Evolutionary conservation across 2,329 filamentous ascomycete species (phyloP).

Genomic region (Fusarium setosum): DNA sequence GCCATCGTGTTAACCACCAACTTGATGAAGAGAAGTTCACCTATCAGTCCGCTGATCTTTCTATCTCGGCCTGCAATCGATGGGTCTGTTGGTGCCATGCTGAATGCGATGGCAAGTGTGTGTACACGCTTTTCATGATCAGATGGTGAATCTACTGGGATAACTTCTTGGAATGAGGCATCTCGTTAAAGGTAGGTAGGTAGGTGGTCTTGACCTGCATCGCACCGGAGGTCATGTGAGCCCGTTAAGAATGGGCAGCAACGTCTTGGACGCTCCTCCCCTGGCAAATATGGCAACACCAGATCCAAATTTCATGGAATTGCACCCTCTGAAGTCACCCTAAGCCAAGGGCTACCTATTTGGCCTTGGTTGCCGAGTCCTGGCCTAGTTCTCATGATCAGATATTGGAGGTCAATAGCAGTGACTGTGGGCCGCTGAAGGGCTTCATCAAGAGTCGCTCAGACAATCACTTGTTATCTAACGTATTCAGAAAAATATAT

Average conservation of each 20-base stretch:
- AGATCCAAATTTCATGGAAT: not conserved
- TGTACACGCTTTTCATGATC: not conserved
- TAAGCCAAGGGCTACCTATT: too few species aligned
- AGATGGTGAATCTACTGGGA: not conserved
- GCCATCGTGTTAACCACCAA: not conserved
- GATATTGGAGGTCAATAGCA: too few species aligned
- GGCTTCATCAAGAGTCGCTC: not conserved
- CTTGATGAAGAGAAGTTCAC: conserved; percentile 5
- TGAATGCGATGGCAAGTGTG: not conserved
- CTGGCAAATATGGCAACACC: not conserved
- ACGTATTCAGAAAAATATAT: conserved; percentile 31
- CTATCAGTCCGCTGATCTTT: conserved; percentile 39
- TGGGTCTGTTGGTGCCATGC: conserved; percentile 37
- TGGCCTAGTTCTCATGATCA: too few species aligned
- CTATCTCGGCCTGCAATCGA: conserved; percentile 30
- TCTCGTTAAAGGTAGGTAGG: not conserved
- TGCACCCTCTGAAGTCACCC: not conserved
- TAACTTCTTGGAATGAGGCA: not conserved
- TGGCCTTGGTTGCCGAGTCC: too few species aligned
- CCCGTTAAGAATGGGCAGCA: conserved; percentile 4
- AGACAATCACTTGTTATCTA: conserved; percentile 30
- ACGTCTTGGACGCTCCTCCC: conserved; percentile 11
- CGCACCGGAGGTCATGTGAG: conserved; percentile 19
- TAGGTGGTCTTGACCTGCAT: too few species aligned
- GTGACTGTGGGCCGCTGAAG: not conserved